A percentile compares a stretch with the other conserved stretches of the same genome.
Evolutionary conservation across 257 asterid species (phyloP).

Genomic region (Coffea eugenioides): DNA sequence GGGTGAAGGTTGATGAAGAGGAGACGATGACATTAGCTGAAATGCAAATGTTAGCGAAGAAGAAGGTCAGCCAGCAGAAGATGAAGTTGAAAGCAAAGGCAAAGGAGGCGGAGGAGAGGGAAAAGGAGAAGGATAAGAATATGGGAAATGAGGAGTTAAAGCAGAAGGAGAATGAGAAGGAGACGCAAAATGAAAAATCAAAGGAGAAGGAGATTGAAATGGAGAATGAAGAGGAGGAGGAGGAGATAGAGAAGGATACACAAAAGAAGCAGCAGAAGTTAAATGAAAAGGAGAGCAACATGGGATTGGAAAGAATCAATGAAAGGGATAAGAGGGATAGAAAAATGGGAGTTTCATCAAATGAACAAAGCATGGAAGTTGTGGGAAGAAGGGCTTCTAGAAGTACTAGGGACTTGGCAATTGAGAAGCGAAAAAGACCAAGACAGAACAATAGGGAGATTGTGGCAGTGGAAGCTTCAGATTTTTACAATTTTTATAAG

Average conservation of each 20-base stretch:
- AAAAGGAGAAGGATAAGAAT: slow-evolving; percentile 13
- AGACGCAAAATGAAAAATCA: background rate
- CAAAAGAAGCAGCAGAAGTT: slow-evolving; percentile 7
- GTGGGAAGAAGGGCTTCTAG: slow-evolving; percentile 13
- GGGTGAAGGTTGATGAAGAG: slow-evolving; percentile 45
- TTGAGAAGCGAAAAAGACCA: slow-evolving; percentile 28
- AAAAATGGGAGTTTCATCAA: slow-evolving; percentile 12
- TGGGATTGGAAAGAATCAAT: background rate
- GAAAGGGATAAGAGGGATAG: slow-evolving; percentile 26
- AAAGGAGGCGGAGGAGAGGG: slow-evolving; percentile 24
- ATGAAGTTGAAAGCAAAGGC: slow-evolving; percentile 22
- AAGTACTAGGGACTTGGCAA: slow-evolving; percentile 19
- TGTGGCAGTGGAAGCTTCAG: slow-evolving; percentile 50
- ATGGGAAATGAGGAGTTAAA: slow-evolving; percentile 20
- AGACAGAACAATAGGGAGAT: slow-evolving; percentile 42
- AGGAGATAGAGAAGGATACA: slow-evolving; percentile 3
- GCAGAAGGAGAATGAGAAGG: slow-evolving; percentile 9
- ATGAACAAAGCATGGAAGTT: slow-evolving; percentile 14
- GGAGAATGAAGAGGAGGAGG: slow-evolving; percentile 10
- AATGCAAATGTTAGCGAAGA: slow-evolving; percentile 60
- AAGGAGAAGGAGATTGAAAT: slow-evolving; percentile 19
- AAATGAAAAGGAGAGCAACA: slow-evolving; percentile 22
- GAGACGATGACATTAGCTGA: slow-evolving; percentile 81
- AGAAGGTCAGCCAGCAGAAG: slow-evolving; percentile 32
- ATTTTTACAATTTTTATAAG: slow-evolving; percentile 69